These are phyloP conservation scores for Mimosa bimucronata DNA, from an alignment of 306 rosid species.

Conservation along the genomic window DNA sequence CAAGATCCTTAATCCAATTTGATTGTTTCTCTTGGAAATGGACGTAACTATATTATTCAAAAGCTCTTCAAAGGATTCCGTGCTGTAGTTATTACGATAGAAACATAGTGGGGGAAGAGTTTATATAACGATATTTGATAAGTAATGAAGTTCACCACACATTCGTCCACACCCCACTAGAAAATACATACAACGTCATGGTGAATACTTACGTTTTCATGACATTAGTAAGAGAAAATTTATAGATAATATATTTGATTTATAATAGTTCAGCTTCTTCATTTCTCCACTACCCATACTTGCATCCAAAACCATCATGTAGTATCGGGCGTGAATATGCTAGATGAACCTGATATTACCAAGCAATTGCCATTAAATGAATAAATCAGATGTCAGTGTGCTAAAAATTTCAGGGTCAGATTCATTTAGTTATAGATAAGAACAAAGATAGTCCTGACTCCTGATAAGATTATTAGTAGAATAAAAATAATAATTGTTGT, in stretches of 20 bases:
- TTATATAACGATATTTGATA: constrained; percentile 9
- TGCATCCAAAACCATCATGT: constrained; percentile 1
- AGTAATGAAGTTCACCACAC: constrained; percentile 3
- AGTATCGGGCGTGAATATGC: not conserved
- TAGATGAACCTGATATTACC: not conserved
- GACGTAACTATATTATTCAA: constrained; percentile 13
- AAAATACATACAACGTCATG: not conserved
- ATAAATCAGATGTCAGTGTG: not conserved
- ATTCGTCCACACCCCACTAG: not conserved
- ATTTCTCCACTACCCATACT: constrained; percentile 16
- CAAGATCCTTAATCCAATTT: not conserved
- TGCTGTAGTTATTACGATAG: constrained; percentile 24
- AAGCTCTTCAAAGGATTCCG: constrained; percentile 25
- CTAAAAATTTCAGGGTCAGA: not conserved
- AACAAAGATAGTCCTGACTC: not conserved
- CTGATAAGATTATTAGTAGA: not conserved
- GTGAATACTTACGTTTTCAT: constrained; percentile 26
- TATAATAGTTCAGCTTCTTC: constrained; percentile 2
- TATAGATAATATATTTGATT: not conserved
- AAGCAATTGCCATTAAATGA: not conserved
- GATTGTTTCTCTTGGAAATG: constrained; percentile 27
- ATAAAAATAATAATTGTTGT: not conserved
- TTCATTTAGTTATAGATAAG: not conserved
- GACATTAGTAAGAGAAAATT: constrained; percentile 17
- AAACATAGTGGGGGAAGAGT: constrained; percentile 6